A percentile compares a stretch with the other conserved stretches of the same genome.
These are phyloP conservation scores for Melanomma pulvis-pyrius DNA, from an alignment of 495 filamentous ascomycete genomes.

Conservation along the genomic window DNA sequence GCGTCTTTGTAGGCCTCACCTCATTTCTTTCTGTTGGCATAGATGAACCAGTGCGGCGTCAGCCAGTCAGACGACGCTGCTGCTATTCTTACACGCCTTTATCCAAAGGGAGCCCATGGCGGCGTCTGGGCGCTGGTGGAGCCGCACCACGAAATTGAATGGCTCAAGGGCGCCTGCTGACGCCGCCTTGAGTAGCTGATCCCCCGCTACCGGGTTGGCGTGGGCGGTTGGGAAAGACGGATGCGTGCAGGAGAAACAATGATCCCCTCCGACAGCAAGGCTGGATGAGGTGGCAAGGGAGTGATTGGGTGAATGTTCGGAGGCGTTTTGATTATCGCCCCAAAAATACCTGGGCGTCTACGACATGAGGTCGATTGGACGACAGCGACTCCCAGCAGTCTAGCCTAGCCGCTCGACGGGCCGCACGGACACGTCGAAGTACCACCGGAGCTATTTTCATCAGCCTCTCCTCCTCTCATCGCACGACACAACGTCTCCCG, in stretches of 20 bases:
- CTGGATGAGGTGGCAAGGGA: not conserved
- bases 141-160: constrained; percentile 13
- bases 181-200: not conserved
- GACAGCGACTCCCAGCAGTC: not conserved
- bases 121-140: constrained; percentile 23
- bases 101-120: not conserved
- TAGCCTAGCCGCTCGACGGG: constrained; percentile 17
- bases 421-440: constrained; percentile 10
- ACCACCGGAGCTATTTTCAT: constrained; percentile 14
- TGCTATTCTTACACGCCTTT: constrained; percentile 31
- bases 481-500: not conserved
- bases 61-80: constrained; percentile 32
- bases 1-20: constrained; percentile 33
- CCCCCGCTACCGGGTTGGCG: constrained; percentile 28
- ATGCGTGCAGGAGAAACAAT: constrained; percentile 6
- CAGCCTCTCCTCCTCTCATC: not conserved
- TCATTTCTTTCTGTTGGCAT: constrained; percentile 10
- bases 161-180: constrained; percentile 19
- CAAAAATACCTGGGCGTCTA: constrained; percentile 26
- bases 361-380: constrained; percentile 9
- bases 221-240: constrained; percentile 19
- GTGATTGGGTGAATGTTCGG: constrained; percentile 17
- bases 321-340: constrained; percentile 1
- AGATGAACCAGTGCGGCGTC: constrained; percentile 12
- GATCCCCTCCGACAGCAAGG: constrained; percentile 16